Evolutionary conservation across 169 alveolate genomes (phyloP).

Genomic region (Cryptosporidium baileyi): DNA sequence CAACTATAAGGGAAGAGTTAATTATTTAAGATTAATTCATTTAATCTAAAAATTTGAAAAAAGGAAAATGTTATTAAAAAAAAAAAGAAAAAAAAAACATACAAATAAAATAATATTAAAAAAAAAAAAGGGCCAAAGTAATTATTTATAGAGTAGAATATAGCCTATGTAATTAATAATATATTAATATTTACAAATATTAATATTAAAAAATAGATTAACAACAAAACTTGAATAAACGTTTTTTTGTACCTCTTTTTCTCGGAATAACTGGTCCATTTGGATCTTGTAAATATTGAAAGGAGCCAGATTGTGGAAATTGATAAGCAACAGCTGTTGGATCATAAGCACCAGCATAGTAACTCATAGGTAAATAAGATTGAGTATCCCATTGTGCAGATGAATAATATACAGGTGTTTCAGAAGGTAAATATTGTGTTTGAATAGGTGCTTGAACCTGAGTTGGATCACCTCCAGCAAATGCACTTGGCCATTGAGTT

Average conservation of each 20-base stretch:
- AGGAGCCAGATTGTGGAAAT: constrained; percentile 58
- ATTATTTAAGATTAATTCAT: too few relatives aligned
- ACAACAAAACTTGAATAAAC: constrained; percentile 60
- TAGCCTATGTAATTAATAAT: too few relatives aligned
- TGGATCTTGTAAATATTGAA: constrained; percentile 42
- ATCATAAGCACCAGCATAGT: constrained; percentile 64
- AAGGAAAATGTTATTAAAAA: too few relatives aligned
- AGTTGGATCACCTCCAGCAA: constrained; percentile 54
- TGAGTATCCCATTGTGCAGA: constrained; percentile 69
- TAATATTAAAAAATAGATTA: background rate
- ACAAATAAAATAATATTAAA: too few relatives aligned
- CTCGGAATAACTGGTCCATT: constrained; percentile 57
- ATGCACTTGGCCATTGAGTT: constrained; percentile 69
- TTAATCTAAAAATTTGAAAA: too few relatives aligned
- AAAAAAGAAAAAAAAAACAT: too few relatives aligned
- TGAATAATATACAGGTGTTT: constrained; percentile 52
- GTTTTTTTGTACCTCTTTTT: constrained; percentile 53
- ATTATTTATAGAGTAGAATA: too few relatives aligned
- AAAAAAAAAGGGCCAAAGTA: too few relatives aligned
- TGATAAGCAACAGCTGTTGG: constrained; percentile 14
- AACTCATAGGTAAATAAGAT: constrained; percentile 56
- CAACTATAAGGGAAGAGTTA: too few relatives aligned
- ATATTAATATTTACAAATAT: too few relatives aligned
- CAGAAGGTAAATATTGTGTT: constrained; percentile 45
- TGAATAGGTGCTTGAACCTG: constrained; percentile 67